Conservation (phyloP, 139 green algal species). For the Medakamo hakoo region DNA sequence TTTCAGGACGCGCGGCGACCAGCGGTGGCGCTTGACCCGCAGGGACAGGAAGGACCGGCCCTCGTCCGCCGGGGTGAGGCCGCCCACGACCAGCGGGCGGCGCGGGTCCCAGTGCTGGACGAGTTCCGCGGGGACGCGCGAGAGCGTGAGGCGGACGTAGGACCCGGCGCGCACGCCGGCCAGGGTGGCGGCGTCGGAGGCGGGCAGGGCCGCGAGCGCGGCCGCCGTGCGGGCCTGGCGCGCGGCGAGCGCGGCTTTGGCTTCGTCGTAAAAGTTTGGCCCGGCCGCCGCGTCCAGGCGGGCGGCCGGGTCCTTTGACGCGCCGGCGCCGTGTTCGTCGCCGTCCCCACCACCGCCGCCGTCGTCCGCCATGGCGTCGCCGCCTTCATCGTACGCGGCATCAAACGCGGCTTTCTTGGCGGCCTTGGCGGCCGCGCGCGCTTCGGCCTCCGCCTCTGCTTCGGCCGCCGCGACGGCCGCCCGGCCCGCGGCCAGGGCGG, state of each 20-base stretch:
- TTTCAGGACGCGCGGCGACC: slow-evolving; percentile 74
- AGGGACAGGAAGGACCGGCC: slow-evolving; percentile 70
- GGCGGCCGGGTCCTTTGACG: neutral
- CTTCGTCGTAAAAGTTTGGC: slow-evolving; percentile 74
- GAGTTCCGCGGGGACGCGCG: slow-evolving; percentile 78
- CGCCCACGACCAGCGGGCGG: slow-evolving; percentile 73
- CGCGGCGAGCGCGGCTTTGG: slow-evolving; percentile 73
- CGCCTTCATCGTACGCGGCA: slow-evolving; percentile 33
- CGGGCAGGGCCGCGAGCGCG: slow-evolving; percentile 63
- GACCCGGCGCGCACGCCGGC: slow-evolving; percentile 66
- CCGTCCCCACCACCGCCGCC: slow-evolving; percentile 2
- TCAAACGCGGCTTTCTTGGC: slow-evolving; percentile 76
- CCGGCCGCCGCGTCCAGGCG: slow-evolving; percentile 23
- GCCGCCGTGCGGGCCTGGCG: slow-evolving; percentile 20
- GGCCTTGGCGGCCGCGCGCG: slow-evolving; percentile 32
- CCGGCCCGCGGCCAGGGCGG: slow-evolving; percentile 42
- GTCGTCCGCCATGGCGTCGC: neutral
- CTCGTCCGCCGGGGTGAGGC: slow-evolving; percentile 60
- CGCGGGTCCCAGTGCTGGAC: slow-evolving; percentile 62
- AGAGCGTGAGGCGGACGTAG: slow-evolving; percentile 78
- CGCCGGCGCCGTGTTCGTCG: slow-evolving; percentile 1
- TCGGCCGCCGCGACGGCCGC: slow-evolving; percentile 22
- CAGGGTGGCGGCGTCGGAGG: slow-evolving; percentile 48
- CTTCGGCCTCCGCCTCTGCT: slow-evolving; percentile 22
- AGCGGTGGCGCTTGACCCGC: slow-evolving; percentile 65